Conservation (phyloP, 805 yeast genomes). For the Ogataea sp. region DNA sequence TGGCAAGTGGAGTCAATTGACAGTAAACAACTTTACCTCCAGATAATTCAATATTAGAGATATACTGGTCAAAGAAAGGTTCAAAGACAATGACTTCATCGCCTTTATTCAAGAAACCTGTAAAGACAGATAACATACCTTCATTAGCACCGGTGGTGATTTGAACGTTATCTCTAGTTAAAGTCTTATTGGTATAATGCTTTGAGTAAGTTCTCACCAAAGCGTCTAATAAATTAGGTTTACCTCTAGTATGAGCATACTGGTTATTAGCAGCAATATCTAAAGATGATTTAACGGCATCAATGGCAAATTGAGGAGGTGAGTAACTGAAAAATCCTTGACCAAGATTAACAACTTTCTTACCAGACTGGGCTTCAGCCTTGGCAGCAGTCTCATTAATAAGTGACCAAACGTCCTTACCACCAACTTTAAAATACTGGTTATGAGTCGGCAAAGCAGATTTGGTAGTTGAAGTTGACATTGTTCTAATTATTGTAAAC, state of each 20-base stretch:
- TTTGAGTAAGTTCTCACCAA: slow-evolving; percentile 66
- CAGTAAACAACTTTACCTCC: slow-evolving; percentile 91
- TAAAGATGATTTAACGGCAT: slow-evolving; percentile 73
- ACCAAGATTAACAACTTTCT: slow-evolving; percentile 81
- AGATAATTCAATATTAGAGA: slow-evolving; percentile 85
- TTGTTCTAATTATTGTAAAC: neutral
- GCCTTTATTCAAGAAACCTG: slow-evolving; percentile 77
- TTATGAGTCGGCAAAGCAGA: slow-evolving; percentile 39
- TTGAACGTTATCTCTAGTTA: slow-evolving; percentile 55
- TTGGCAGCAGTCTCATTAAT: slow-evolving; percentile 93
- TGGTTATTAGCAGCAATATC: slow-evolving; percentile 74
- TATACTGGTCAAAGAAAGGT: slow-evolving; percentile 96
- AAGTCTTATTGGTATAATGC: slow-evolving; percentile 41
- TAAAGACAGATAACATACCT: slow-evolving; percentile 79
- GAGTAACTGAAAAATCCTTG: slow-evolving; percentile 96
- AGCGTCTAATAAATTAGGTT: slow-evolving; percentile 65
- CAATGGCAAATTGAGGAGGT: slow-evolving; percentile 89
- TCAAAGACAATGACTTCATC: slow-evolving; percentile 96
- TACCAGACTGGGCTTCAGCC: slow-evolving; percentile 60
- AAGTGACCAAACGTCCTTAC: slow-evolving; percentile 91
- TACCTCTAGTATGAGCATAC: slow-evolving; percentile 88
- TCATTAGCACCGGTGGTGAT: slow-evolving; percentile 97
- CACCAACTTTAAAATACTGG: slow-evolving; percentile 61
- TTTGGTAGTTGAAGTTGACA: slow-evolving; percentile 1
- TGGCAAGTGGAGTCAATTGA: slow-evolving; percentile 75